phyloP scores from a whole-genome alignment of 2,329 filamentous ascomycete genomes.

The Aspergillus niger region DNA sequence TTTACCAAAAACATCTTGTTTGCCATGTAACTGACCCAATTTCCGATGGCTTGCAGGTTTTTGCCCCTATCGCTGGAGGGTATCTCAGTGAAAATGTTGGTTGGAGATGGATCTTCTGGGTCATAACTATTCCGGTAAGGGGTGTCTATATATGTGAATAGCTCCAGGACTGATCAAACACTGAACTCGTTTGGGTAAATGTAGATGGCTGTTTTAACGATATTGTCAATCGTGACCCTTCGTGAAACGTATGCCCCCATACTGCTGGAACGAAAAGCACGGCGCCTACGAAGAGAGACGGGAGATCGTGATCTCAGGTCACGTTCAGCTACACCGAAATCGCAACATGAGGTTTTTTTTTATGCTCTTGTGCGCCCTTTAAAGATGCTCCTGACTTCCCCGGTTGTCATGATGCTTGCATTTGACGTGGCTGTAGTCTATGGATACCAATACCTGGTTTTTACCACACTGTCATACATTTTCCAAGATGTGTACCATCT shows the following conservation, averaged over 20 bases:
- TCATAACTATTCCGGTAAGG: slow-evolving; percentile 39
- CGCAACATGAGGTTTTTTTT: slow-evolving; percentile 41
- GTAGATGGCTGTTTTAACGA: slow-evolving; percentile 23
- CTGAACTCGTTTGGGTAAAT: neutral
- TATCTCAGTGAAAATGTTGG: neutral
- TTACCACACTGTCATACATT: slow-evolving; percentile 52
- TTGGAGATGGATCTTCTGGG: slow-evolving; percentile 33
- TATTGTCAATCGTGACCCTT: slow-evolving; percentile 27
- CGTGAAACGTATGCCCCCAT: slow-evolving; percentile 36
- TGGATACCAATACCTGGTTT: slow-evolving; percentile 55
- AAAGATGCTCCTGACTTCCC: slow-evolving; percentile 38
- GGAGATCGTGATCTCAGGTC: slow-evolving; percentile 26
- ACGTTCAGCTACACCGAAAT: slow-evolving; percentile 36
- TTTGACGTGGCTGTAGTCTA: slow-evolving; percentile 54
- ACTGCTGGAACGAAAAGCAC: slow-evolving; percentile 31
- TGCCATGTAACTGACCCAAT: too few relatives aligned
- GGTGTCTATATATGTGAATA: too few relatives aligned
- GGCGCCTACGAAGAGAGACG: slow-evolving; percentile 30
- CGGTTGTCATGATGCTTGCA: slow-evolving; percentile 44
- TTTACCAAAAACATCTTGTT: too few relatives aligned
- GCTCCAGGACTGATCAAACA: neutral
- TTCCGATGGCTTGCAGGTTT: too few relatives aligned
- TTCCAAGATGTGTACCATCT: slow-evolving; percentile 51
- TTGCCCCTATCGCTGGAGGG: neutral
- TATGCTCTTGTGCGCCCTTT: slow-evolving; percentile 48